A percentile compares a stretch with the other conserved stretches of the same genome.
Conservation (phyloP, 164 flowering plant genomes). For the Chimonanthus salicifolius region DNA sequence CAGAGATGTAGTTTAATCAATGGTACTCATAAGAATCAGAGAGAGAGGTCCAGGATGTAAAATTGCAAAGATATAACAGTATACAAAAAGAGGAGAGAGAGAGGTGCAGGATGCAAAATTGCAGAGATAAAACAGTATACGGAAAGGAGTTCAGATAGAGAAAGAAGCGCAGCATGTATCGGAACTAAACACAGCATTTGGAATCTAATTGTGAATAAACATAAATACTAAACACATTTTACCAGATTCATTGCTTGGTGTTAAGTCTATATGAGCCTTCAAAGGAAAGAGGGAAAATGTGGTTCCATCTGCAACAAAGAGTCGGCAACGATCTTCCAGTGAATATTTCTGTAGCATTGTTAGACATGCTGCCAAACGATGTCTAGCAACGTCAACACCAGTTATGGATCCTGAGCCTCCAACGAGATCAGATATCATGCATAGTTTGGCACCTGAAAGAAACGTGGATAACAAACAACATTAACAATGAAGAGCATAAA, state of each 20-base stretch:
- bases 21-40: too few relatives aligned
- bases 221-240: slow-evolving; percentile 4
- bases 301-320: slow-evolving; percentile 95
- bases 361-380: slow-evolving; percentile 89
- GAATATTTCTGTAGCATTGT: slow-evolving; percentile 84
- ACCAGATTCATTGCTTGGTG: slow-evolving; percentile 26
- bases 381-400: slow-evolving; percentile 85
- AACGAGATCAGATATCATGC: slow-evolving; percentile 80
- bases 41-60: too few relatives aligned
- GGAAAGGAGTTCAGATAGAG: background rate
- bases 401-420: slow-evolving; percentile 81
- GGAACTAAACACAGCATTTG: background rate
- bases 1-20: background rate
- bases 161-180: background rate
- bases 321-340: slow-evolving; percentile 68
- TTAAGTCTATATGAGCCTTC: slow-evolving; percentile 21
- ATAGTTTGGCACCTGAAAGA: slow-evolving; percentile 84
- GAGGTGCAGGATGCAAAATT: too few relatives aligned
- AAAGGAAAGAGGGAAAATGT: slow-evolving; percentile 61
- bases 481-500: background rate
- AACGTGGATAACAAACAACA: slow-evolving; percentile 1
- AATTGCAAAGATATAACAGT: too few relatives aligned
- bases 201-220: background rate
- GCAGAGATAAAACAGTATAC: too few relatives aligned
- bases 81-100: too few relatives aligned